These are phyloP conservation scores for Ophiognomonia clavigignenti-juglandacearum DNA, from an alignment of 2,329 filamentous ascomycete species.

Conservation along the genomic window DNA sequence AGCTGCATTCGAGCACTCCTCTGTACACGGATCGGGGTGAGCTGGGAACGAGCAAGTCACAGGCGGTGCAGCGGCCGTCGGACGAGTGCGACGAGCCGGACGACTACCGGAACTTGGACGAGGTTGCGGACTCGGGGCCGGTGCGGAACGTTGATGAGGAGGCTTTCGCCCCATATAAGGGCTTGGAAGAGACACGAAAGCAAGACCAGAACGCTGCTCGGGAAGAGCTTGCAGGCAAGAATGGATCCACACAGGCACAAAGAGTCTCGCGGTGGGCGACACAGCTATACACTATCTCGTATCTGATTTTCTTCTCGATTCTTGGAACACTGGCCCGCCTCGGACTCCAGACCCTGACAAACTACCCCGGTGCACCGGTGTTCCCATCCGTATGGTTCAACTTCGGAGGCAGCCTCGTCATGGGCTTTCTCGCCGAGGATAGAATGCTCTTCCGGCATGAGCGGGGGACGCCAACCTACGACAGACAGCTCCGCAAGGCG, in stretches of 20 bases:
- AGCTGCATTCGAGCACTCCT: neutral
- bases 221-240: neutral
- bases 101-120: slow-evolving; percentile 19
- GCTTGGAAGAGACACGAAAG: slow-evolving; percentile 28
- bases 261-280: slow-evolving; percentile 47
- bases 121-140: slow-evolving; percentile 18
- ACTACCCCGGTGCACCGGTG: slow-evolving; percentile 72
- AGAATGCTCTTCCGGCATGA: slow-evolving; percentile 67
- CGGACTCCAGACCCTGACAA: slow-evolving; percentile 73
- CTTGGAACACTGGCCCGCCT: slow-evolving; percentile 79
- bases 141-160: slow-evolving; percentile 28
- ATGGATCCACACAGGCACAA: neutral
- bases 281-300: slow-evolving; percentile 68
- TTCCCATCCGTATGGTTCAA: slow-evolving; percentile 85
- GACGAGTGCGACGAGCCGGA: slow-evolving; percentile 22
- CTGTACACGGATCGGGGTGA: neutral
- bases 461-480: slow-evolving; percentile 47
- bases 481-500: slow-evolving; percentile 29
- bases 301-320: slow-evolving; percentile 81
- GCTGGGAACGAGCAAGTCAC: neutral
- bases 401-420: slow-evolving; percentile 71
- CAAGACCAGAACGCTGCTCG: slow-evolving; percentile 17
- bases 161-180: slow-evolving; percentile 27
- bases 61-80: neutral
- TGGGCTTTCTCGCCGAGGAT: slow-evolving; percentile 84